Conservation (phyloP, 1,139 yeast species). For the Hyphopichia khmerensis region DNA sequence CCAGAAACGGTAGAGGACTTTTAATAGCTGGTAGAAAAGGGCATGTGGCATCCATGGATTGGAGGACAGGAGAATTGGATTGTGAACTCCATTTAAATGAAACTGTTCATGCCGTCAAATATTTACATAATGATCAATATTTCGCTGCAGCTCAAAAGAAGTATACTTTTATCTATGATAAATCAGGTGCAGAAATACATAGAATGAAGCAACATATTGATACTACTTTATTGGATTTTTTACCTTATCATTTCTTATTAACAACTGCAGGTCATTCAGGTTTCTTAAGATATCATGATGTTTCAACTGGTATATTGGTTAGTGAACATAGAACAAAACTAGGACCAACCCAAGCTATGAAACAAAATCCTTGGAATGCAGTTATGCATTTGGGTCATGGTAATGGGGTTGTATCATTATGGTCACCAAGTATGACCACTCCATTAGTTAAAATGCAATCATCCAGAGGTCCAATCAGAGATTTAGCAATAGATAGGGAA, state of each 20-base stretch:
- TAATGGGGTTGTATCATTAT: slow-evolving; percentile 88
- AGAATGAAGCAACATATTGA: slow-evolving; percentile 89
- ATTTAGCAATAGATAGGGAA: slow-evolving; percentile 84
- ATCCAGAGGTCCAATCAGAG: slow-evolving; percentile 84
- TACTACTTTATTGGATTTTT: slow-evolving; percentile 75
- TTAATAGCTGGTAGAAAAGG: slow-evolving; percentile 89
- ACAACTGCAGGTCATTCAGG: slow-evolving; percentile 91
- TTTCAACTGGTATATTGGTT: slow-evolving; percentile 85
- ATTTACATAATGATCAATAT: slow-evolving; percentile 86
- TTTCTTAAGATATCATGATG: slow-evolving; percentile 88
- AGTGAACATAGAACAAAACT: slow-evolving; percentile 81
- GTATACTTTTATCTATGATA: slow-evolving; percentile 89
- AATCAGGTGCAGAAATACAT: slow-evolving; percentile 88
- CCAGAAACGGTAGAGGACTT: slow-evolving; percentile 83
- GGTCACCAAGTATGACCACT: slow-evolving; percentile 89
- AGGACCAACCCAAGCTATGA: slow-evolving; percentile 88
- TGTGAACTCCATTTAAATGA: slow-evolving; percentile 86
- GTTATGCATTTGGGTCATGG: slow-evolving; percentile 91
- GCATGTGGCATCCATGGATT: slow-evolving; percentile 93
- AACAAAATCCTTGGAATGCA: slow-evolving; percentile 95
- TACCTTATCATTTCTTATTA: slow-evolving; percentile 88
- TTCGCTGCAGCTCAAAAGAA: slow-evolving; percentile 98
- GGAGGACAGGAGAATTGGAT: slow-evolving; percentile 82
- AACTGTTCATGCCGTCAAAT: slow-evolving; percentile 86
- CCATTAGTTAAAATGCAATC: slow-evolving; percentile 83